Conservation (phyloP, 192 early-diverging fungal species). For the Coemansia sp. region DNA sequence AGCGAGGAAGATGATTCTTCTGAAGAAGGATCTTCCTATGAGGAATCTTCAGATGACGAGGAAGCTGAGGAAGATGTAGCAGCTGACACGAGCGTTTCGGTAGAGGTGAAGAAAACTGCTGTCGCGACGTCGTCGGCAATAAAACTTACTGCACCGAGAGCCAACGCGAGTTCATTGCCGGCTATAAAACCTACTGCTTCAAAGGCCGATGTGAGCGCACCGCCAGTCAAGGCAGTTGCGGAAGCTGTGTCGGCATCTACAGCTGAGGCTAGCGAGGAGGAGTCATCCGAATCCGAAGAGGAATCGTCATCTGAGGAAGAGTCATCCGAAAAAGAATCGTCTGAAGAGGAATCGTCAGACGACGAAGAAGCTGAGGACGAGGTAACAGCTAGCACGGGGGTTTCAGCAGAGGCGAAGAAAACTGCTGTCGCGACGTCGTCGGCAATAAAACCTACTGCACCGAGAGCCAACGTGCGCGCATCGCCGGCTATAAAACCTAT, state of each 20-base stretch:
- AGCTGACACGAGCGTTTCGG: not conserved
- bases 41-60: conserved; percentile 9
- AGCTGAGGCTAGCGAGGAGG: not conserved
- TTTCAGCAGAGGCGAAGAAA: not conserved
- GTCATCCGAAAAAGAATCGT: too few relatives aligned
- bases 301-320: conserved; percentile 7
- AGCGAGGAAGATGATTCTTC: conserved; percentile 6
- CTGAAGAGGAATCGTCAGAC: conserved; percentile 11
- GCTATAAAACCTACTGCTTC: too few relatives aligned
- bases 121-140: not conserved
- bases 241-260: too few relatives aligned
- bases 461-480: too few relatives aligned
- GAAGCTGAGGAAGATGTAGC: not conserved
- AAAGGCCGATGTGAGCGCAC: too few relatives aligned
- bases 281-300: not conserved
- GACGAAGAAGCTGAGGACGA: not conserved
- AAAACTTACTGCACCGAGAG: too few relatives aligned
- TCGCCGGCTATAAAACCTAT: too few relatives aligned
- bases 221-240: too few relatives aligned
- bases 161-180: too few relatives aligned
- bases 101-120: not conserved
- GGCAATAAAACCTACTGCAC: too few relatives aligned
- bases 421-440: not conserved
- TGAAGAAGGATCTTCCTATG: conserved; percentile 8
- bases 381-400: not conserved